Conservation (phyloP, 2,329 filamentous ascomycete genomes). For the Akanthomyces uredinophilus region DNA sequence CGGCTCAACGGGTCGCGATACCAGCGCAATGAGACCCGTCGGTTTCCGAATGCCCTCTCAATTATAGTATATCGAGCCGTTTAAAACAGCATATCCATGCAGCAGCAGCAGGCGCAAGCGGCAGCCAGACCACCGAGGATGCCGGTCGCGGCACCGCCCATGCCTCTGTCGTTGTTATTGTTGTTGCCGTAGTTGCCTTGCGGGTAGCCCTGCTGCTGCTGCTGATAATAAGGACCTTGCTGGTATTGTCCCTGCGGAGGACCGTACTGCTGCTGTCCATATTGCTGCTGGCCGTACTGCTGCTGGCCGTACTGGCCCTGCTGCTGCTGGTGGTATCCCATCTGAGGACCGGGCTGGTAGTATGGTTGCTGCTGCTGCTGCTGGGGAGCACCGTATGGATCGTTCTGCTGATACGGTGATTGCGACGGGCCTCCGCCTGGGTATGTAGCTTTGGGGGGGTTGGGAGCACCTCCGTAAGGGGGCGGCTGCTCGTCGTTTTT, state of each 20-base stretch:
- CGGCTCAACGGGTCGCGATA: background rate
- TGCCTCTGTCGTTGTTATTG: slow-evolving; percentile 27
- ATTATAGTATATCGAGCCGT: background rate
- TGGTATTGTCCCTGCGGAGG: background rate
- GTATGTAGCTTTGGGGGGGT: slow-evolving; percentile 40
- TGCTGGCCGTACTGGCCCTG: slow-evolving; percentile 28
- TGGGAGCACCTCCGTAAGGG: slow-evolving; percentile 38
- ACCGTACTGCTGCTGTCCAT: slow-evolving; percentile 20
- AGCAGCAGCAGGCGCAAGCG: slow-evolving; percentile 53
- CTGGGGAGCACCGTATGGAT: slow-evolving; percentile 25
- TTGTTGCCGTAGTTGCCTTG: slow-evolving; percentile 35
- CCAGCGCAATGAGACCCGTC: background rate
- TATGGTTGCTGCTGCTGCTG: slow-evolving; percentile 25
- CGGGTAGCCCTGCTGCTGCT: slow-evolving; percentile 13
- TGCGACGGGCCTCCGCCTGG: slow-evolving; percentile 35
- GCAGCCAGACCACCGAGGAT: slow-evolving; percentile 44
- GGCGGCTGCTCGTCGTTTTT: slow-evolving; percentile 48
- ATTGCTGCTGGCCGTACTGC: slow-evolving; percentile 39
- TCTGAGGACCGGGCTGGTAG: slow-evolving; percentile 37
- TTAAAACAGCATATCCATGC: slow-evolving; percentile 53
- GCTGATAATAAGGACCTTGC: slow-evolving; percentile 28
- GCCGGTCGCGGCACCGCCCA: slow-evolving; percentile 23
- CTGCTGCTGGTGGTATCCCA: slow-evolving; percentile 40
- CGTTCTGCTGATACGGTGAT: slow-evolving; percentile 25
- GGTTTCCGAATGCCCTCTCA: background rate